phyloP scores from a whole-genome alignment of 768 basidiomycete genomes.

The Mycena belliarum region DNA sequence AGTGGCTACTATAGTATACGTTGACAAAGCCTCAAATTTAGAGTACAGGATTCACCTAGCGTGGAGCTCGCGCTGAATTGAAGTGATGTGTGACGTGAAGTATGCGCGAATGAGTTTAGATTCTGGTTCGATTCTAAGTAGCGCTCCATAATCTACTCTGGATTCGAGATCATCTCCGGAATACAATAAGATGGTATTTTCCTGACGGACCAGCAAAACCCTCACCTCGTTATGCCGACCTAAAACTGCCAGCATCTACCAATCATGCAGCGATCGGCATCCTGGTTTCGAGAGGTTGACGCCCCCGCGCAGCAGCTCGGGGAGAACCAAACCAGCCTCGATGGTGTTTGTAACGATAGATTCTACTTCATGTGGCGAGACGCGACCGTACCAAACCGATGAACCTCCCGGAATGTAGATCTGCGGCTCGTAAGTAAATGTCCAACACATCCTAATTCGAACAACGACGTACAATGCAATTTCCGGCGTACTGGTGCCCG shows the following conservation, averaged over 20 bases:
- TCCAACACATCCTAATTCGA: not conserved
- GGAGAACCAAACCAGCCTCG: constrained; percentile 79
- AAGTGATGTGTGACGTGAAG: too few relatives aligned
- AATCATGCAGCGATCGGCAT: constrained; percentile 67
- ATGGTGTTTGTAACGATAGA: constrained; percentile 87
- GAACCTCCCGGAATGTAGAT: constrained; percentile 87
- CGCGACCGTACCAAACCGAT: constrained; percentile 93
- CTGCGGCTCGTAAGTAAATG: constrained; percentile 26
- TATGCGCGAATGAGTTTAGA: too few relatives aligned
- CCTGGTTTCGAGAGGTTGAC: constrained; percentile 73
- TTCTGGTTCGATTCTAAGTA: too few relatives aligned
- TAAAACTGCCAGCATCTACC: constrained; percentile 42
- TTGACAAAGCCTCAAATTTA: too few relatives aligned
- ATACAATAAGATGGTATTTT: too few relatives aligned
- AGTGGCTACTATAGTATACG: too few relatives aligned
- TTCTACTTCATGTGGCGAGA: constrained; percentile 86
- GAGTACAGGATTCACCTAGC: too few relatives aligned
- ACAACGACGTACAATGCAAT: constrained; percentile 31
- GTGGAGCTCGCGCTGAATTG: too few relatives aligned
- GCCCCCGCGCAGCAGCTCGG: constrained; percentile 86
- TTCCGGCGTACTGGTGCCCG: constrained; percentile 93
- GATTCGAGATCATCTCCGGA: too few relatives aligned
- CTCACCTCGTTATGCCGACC: too few relatives aligned
- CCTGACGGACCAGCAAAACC: too few relatives aligned
- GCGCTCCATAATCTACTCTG: too few relatives aligned